phyloP scores from a whole-genome alignment of 139 green algal genomes.

The Chlamydomonas incerta region DNA sequence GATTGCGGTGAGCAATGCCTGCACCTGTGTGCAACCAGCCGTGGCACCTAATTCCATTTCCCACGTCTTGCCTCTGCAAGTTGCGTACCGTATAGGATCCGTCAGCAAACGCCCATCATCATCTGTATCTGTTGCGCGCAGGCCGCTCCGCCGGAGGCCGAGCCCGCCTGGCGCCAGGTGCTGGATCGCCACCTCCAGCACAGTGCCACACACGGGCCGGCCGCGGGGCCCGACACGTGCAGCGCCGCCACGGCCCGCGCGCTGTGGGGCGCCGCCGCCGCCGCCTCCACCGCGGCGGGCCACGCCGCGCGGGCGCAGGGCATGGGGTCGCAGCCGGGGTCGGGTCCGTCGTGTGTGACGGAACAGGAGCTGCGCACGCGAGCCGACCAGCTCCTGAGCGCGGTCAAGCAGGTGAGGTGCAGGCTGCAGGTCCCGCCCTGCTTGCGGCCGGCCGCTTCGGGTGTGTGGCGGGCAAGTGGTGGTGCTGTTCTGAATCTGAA shows the following conservation, averaged over 20 bases:
- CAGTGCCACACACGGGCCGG: too few species aligned
- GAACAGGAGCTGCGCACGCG: slow-evolving; percentile 2
- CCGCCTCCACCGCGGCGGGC: not conserved
- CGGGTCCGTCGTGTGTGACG: not conserved
- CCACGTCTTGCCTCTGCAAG: too few species aligned
- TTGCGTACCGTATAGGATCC: too few species aligned
- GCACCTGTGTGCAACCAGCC: too few species aligned
- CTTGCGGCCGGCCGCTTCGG: too few species aligned
- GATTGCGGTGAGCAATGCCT: too few species aligned
- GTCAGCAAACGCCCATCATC: too few species aligned
- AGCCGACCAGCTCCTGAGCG: not conserved
- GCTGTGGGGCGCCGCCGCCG: slow-evolving; percentile 27
- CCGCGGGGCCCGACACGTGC: not conserved
- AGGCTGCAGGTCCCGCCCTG: too few species aligned
- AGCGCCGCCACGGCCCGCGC: not conserved
- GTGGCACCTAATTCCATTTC: too few species aligned
- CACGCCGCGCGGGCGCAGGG: not conserved
- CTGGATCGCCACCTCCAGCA: not conserved
- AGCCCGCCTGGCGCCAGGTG: not conserved
- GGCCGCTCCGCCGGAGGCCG: slow-evolving; percentile 2
- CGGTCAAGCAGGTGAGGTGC: not conserved
- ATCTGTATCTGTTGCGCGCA: too few species aligned
- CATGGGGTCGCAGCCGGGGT: not conserved
- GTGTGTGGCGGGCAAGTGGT: too few species aligned
- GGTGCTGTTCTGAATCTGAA: too few species aligned